Percentiles rank a stretch among this genome's conserved stretches.
phyloP scores from a whole-genome alignment of 2,329 filamentous ascomycete genomes.

The Trichothecium sympodiale region DNA sequence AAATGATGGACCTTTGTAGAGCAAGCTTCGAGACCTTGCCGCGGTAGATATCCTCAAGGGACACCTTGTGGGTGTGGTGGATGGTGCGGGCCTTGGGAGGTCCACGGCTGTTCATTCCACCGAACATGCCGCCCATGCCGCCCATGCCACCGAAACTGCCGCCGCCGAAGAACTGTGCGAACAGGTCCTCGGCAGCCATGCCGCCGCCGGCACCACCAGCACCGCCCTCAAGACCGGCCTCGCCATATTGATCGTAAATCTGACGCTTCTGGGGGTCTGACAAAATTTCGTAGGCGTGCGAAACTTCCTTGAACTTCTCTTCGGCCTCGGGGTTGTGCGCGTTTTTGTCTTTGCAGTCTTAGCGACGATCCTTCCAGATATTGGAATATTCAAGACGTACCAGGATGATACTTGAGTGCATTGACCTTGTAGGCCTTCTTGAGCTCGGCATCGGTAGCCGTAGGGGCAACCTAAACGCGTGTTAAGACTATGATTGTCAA shows the following conservation, averaged over 20 bases:
- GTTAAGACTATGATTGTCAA: not conserved
- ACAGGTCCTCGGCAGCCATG: constrained; percentile 93
- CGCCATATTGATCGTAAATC: constrained; percentile 94
- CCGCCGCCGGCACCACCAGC: constrained; percentile 57
- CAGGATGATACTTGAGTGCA: constrained; percentile 75
- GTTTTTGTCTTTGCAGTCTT: constrained; percentile 69
- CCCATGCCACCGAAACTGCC: constrained; percentile 45
- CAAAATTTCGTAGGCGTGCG: constrained; percentile 89
- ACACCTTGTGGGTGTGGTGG: constrained; percentile 96
- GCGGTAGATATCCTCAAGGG: constrained; percentile 93
- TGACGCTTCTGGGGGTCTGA: constrained; percentile 85
- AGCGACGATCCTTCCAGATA: constrained; percentile 6
- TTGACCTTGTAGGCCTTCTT: constrained; percentile 84
- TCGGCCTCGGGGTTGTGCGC: constrained; percentile 83
- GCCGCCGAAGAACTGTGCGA: constrained; percentile 91
- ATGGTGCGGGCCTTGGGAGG: constrained; percentile 88
- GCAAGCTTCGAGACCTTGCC: constrained; percentile 97
- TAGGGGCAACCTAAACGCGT: constrained; percentile 55
- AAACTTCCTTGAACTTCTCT: constrained; percentile 97
- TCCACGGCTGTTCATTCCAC: constrained; percentile 67
- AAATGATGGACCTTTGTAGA: constrained; percentile 94
- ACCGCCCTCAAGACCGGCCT: constrained; percentile 89
- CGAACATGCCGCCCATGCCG: constrained; percentile 63
- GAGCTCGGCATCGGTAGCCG: constrained; percentile 72
- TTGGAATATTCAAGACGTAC: constrained; percentile 43